These are phyloP conservation scores for Gonium pectorale DNA, from an alignment of 139 green algal species.

Conservation along the genomic window DNA sequence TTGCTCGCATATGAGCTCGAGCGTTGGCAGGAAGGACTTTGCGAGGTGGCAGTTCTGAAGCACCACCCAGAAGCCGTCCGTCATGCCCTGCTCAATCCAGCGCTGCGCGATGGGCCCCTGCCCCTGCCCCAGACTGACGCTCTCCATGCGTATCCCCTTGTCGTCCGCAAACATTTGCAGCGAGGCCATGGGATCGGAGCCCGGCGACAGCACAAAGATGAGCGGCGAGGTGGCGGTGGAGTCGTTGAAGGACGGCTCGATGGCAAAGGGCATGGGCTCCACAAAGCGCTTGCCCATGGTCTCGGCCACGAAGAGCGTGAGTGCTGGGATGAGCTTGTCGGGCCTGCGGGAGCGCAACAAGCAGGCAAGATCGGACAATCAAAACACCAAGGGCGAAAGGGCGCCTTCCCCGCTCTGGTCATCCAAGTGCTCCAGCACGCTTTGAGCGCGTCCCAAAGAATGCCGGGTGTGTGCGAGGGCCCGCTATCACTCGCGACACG, in stretches of 20 bases:
- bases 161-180: conserved; percentile 87
- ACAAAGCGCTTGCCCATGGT: conserved; percentile 78
- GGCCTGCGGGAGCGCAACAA: background rate
- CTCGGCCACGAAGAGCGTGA: conserved; percentile 70
- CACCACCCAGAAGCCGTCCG: conserved; percentile 83
- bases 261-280: conserved; percentile 82
- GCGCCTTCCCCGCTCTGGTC: too few relatives aligned
- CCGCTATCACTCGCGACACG: background rate
- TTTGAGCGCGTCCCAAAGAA: too few relatives aligned
- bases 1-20: conserved; percentile 84
- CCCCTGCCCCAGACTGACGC: conserved; percentile 84
- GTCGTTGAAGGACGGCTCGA: conserved; percentile 83
- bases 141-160: conserved; percentile 71
- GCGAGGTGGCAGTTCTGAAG: conserved; percentile 88
- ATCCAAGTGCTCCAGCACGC: too few relatives aligned
- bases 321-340: conserved; percentile 62
- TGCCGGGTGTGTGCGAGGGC: too few relatives aligned
- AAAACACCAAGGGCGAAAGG: background rate
- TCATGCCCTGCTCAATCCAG: conserved; percentile 72
- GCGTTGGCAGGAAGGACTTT: conserved; percentile 76
- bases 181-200: conserved; percentile 83
- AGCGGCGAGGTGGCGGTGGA: conserved; percentile 71
- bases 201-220: conserved; percentile 84
- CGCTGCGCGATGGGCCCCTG: conserved; percentile 80
- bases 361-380: background rate